These are phyloP conservation scores for Phaeoacremonium minimum DNA, from an alignment of 2,329 filamentous ascomycete genomes.

Conservation along the genomic window DNA sequence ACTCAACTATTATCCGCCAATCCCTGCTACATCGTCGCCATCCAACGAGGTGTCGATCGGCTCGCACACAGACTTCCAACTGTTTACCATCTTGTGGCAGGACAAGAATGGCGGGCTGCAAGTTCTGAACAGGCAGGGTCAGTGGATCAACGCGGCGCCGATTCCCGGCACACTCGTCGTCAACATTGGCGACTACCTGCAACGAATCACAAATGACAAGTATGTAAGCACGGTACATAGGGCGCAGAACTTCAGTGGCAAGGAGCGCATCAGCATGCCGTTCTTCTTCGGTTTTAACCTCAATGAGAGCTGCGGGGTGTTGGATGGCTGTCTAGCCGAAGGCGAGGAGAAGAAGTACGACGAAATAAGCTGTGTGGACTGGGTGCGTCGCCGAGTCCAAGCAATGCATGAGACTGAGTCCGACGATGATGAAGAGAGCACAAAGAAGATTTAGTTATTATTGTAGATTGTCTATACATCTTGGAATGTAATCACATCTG, in stretches of 20 bases:
- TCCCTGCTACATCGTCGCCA: conserved; percentile 4
- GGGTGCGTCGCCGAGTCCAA: conserved; percentile 26
- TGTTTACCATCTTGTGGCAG: conserved; percentile 44
- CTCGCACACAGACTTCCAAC: conserved; percentile 49
- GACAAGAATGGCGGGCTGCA: conserved; percentile 36
- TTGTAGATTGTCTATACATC: too few relatives aligned
- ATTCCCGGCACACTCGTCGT: conserved; percentile 40
- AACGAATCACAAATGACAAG: conserved; percentile 44
- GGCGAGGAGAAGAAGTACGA: conserved; percentile 29
- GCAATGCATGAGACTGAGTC: conserved; percentile 24
- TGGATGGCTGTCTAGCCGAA: conserved; percentile 28
- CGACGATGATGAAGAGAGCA: neutral
- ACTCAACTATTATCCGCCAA: conserved; percentile 34
- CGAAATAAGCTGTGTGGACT: conserved; percentile 32
- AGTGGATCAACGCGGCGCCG: conserved; percentile 37
- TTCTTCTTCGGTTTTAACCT: conserved; percentile 40
- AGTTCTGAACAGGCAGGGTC: conserved; percentile 29
- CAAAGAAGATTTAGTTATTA: neutral
- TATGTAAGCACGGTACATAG: conserved; percentile 46
- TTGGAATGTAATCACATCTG: too few relatives aligned
- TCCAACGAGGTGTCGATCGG: conserved; percentile 34
- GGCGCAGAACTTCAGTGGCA: conserved; percentile 33
- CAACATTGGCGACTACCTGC: conserved; percentile 47
- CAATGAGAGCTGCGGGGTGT: conserved; percentile 33
- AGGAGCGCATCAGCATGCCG: conserved; percentile 36